phyloP scores from a whole-genome alignment of 2,329 filamentous ascomycete genomes.

The Colletotrichum euphorbiae region DNA sequence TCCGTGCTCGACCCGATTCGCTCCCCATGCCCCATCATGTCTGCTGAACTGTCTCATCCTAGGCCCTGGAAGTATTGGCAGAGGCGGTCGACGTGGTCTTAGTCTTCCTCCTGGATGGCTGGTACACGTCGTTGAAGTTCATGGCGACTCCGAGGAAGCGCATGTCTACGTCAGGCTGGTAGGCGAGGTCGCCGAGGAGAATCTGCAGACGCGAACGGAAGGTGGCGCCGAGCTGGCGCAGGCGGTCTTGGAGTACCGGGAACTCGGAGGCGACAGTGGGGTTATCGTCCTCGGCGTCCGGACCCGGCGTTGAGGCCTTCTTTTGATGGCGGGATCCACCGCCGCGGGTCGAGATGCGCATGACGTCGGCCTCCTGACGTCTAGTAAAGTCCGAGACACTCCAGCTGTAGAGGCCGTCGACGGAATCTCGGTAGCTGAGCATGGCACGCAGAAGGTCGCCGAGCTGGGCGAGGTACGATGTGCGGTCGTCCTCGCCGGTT shows the following conservation, averaged over 20 bases:
- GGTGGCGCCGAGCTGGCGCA: constrained; percentile 77
- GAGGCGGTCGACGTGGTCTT: constrained; percentile 48
- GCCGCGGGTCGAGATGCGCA: constrained; percentile 71
- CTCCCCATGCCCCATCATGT: too few species aligned
- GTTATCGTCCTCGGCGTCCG: constrained; percentile 42
- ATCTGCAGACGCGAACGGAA: constrained; percentile 84
- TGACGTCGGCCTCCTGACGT: constrained; percentile 84
- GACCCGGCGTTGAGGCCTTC: constrained; percentile 31
- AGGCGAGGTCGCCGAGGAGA: constrained; percentile 88
- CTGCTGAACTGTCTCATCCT: too few species aligned
- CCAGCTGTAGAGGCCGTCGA: constrained; percentile 95
- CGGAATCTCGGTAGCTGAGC: constrained; percentile 91
- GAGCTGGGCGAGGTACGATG: constrained; percentile 88
- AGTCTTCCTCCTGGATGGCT: constrained; percentile 76
- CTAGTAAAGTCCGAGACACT: constrained; percentile 93
- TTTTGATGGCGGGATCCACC: constrained; percentile 22
- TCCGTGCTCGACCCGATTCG: too few species aligned
- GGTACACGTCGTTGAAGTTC: constrained; percentile 99
- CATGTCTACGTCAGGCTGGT: constrained; percentile 95
- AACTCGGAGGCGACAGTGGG: constrained; percentile 70
- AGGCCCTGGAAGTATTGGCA: constrained; percentile 32
- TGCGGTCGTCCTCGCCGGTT: constrained; percentile 72
- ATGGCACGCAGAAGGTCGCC: constrained; percentile 94
- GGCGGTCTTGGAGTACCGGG: constrained; percentile 77
- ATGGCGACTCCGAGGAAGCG: constrained; percentile 95